These are phyloP conservation scores for Gossypium herbaceum DNA, from an alignment of 345 rosid species.

Conservation along the genomic window DNA sequence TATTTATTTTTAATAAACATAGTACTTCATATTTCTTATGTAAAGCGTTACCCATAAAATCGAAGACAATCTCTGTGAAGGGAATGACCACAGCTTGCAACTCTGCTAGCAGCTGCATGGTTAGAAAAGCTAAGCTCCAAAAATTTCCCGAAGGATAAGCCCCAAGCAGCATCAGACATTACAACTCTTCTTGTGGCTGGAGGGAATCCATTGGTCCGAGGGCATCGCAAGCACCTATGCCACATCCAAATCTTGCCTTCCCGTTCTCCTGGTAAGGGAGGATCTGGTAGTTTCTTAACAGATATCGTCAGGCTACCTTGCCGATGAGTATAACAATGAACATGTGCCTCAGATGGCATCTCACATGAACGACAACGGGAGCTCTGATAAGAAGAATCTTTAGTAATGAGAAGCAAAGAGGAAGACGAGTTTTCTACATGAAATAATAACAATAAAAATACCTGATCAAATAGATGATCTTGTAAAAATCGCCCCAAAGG, in stretches of 20 bases:
- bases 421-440: conserved; percentile 2
- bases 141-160: conserved; percentile 91
- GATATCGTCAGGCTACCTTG: conserved; percentile 97
- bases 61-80: conserved; percentile 99
- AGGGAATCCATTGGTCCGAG: conserved; percentile 76
- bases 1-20: not conserved
- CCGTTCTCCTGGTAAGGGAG: conserved; percentile 67
- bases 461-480: conserved; percentile 93
- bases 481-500: conserved; percentile 87
- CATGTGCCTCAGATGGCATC: conserved; percentile 95
- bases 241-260: conserved; percentile 99
- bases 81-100: conserved; percentile 97
- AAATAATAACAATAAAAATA: conserved; percentile 23
- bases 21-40: not conserved
- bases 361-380: conserved; percentile 69
- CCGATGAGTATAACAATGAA: conserved; percentile 88
- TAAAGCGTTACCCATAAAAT: conserved; percentile 76
- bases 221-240: conserved; percentile 95
- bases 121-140: conserved; percentile 97
- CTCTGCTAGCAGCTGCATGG: conserved; percentile 99
- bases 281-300: conserved; percentile 67
- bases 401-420: not conserved
- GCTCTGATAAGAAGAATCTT: conserved; percentile 37
- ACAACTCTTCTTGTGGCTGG: conserved; percentile 90
- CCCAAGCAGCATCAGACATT: conserved; percentile 99